Conservation (phyloP, 169 alveolate genomes). For the Plasmodium falciparum region DNA sequence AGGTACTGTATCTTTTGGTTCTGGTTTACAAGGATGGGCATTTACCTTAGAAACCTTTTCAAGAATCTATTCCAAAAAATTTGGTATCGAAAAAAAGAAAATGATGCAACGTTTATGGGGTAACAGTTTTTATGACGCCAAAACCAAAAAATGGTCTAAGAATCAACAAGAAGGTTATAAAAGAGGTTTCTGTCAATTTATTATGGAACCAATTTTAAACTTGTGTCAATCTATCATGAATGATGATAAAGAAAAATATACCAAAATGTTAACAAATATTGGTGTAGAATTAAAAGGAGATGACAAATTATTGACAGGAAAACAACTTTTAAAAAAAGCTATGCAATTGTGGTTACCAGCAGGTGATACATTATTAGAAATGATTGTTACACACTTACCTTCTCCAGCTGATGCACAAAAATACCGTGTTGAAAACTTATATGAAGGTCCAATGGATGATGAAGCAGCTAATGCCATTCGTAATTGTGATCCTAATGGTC, state of each 20-base stretch:
- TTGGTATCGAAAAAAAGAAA: slow-evolving; percentile 95
- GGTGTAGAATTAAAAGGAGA: slow-evolving; percentile 96
- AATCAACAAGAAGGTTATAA: slow-evolving; percentile 88
- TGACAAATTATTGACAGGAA: slow-evolving; percentile 96
- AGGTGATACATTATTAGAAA: slow-evolving; percentile 98
- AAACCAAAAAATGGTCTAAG: slow-evolving; percentile 96
- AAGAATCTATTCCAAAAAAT: slow-evolving; percentile 95
- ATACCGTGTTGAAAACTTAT: slow-evolving; percentile 98
- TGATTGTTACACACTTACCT: slow-evolving; percentile 99
- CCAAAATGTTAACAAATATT: slow-evolving; percentile 93
- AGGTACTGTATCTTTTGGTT: slow-evolving; percentile 99
- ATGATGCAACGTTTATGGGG: slow-evolving; percentile 99
- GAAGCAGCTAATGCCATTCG: slow-evolving; percentile 97
- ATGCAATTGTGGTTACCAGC: slow-evolving; percentile 99
- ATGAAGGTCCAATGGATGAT: slow-evolving; percentile 99
- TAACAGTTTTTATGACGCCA: slow-evolving; percentile 97
- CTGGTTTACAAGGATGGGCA: slow-evolving; percentile 99
- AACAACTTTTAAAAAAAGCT: slow-evolving; percentile 97
- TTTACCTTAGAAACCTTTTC: slow-evolving; percentile 98
- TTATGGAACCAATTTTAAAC: slow-evolving; percentile 98
- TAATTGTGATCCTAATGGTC: slow-evolving; percentile 98
- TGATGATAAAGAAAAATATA: slow-evolving; percentile 95
- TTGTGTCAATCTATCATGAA: slow-evolving; percentile 94
- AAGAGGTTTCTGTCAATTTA: slow-evolving; percentile 98
- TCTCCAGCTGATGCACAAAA: slow-evolving; percentile 98